Percentiles rank a stretch among this genome's conserved stretches.
These are phyloP conservation scores for Cardamine occulta DNA, from an alignment of 345 rosid genomes.

Conservation along the genomic window DNA sequence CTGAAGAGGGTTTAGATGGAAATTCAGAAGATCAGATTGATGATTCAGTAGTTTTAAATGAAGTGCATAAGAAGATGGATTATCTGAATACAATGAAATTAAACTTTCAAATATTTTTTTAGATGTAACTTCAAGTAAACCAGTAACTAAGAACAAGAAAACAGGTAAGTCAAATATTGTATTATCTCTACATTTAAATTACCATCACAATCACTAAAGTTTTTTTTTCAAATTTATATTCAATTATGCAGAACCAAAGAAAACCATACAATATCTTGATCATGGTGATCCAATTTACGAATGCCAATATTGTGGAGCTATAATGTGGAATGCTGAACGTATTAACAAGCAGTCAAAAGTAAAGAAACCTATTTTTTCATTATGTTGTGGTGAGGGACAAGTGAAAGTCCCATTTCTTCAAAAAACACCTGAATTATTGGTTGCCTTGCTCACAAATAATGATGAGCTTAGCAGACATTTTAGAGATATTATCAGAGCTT, in stretches of 20 bases:
- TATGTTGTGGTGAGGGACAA: background rate
- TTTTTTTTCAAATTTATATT: no score
- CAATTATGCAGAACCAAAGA: background rate
- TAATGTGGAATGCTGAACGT: background rate
- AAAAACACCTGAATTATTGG: background rate
- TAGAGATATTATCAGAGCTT: background rate
- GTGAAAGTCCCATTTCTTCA: background rate
- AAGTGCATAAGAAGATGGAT: no score
- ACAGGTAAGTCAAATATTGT: no score
- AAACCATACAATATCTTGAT: background rate
- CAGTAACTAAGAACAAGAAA: no score
- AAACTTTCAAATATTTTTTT: no score
- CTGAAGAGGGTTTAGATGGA: no score
- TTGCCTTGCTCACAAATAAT: background rate
- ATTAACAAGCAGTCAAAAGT: background rate
- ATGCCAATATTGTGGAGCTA: background rate
- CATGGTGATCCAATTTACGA: background rate
- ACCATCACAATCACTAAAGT: no score
- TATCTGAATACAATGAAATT: no score
- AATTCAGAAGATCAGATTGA: no score
- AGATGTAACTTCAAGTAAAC: no score
- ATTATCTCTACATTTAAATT: no score
- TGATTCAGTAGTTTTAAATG: no score
- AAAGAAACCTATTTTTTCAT: background rate
- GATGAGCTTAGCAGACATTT: background rate